Base-by-base conservation (phyloP, 345 rosid species). In the Luvunga scandens region DNA sequence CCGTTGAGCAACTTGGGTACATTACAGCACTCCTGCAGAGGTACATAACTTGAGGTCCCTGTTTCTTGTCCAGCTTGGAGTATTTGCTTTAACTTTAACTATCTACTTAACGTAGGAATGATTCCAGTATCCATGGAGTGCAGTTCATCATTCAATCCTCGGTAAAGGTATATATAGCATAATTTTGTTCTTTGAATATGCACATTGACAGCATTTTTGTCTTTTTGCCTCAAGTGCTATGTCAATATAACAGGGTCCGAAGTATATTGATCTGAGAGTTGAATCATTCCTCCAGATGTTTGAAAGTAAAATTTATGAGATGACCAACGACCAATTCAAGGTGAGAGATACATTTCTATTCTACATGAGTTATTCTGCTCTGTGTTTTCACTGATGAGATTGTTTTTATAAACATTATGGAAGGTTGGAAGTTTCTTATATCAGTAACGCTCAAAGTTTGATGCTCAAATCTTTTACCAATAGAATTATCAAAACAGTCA, bases 1-100 rank as follows among this genome's bases (percentile, higher is more conserved):
- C 96, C 13, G 92, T 95, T 14, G 97, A 95, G 87, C 98, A 92
- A 79, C 97, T 95, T 77, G 97, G 98, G 57, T 95, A 93, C 82
- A 90, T 93, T 69, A 91, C 97, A 30, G 88, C 74, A 31, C 96
- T 95, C 42, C 73, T 84, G 81, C 91, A 85, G 81, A 95, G 98
- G 99, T 95, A 75, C 30, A 57, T 18, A 61, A 59, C 16, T 75
- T 53, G 24, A 59, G 19, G 19, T 65, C 53, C 53, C 5, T 66
- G 13, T 7, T 65, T 75, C 55, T 65, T 33, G 19, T 57, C 36
- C 6, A 38, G 61, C n/a, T 45, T 73, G 50, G 10, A 55, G 24
- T 73, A 13, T 45, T 45, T 45, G 4, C 0, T 45, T 73, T 60
- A 63, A 5, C 24, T 55, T 77, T 39, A 69, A 30, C 75, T 1